Evolutionary conservation across 176 grass and related monocot species (phyloP).

Genomic region (Metroxylon sagu): DNA sequence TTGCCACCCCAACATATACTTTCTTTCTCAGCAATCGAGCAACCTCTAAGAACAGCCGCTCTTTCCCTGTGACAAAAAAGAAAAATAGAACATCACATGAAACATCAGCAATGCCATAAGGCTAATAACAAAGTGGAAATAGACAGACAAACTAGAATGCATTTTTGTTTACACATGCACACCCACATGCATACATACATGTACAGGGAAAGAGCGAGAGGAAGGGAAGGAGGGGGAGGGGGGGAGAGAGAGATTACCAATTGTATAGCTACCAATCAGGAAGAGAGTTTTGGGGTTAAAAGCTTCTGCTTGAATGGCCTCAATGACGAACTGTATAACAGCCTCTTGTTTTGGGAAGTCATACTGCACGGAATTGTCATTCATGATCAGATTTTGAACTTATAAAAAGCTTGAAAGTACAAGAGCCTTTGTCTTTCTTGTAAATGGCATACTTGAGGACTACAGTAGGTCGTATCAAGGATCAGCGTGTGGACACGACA

Average conservation of each 20-base stretch:
- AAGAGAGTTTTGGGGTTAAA: constrained; percentile 94
- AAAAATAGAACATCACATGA: no score
- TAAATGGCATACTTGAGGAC: constrained; percentile 53
- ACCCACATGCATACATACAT: no score
- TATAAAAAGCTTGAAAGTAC: no score
- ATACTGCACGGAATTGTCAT: constrained; percentile 43
- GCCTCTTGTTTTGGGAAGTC: constrained; percentile 85
- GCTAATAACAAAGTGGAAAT: no score
- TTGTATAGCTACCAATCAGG: constrained; percentile 94
- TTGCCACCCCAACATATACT: constrained; percentile 73
- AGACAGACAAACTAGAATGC: no score
- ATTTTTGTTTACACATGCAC: no score
- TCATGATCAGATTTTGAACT: no score
- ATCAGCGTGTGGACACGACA: constrained; percentile 72
- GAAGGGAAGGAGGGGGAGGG: not conserved
- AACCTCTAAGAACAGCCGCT: constrained; percentile 77
- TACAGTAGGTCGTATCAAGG: constrained; percentile 91
- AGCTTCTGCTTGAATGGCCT: constrained; percentile 94
- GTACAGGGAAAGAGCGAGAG: not conserved
- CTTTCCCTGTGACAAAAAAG: constrained; percentile 50
- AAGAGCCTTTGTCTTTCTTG: not conserved
- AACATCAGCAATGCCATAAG: no score
- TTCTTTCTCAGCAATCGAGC: constrained; percentile 78
- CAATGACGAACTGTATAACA: constrained; percentile 87
- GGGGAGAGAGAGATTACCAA: constrained; percentile 47